phyloP scores from a whole-genome alignment of 331 rosid genomes.

The Erythrophleum ivorense region DNA sequence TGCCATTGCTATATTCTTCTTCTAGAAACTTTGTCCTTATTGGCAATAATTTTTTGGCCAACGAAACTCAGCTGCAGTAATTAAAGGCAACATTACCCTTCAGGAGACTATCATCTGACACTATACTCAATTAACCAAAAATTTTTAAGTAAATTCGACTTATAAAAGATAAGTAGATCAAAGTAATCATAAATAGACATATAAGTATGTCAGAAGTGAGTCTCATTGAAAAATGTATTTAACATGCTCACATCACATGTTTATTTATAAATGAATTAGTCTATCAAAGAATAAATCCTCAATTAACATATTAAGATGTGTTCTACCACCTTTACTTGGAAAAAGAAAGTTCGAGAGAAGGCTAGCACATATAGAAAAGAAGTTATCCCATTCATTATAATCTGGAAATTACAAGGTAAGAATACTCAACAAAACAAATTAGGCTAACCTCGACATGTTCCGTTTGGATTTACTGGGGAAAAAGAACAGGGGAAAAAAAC shows the following conservation, averaged over 20 bases:
- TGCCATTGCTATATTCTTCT: background rate
- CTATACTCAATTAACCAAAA: background rate
- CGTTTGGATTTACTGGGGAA: slow-evolving; percentile 19
- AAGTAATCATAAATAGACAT: background rate
- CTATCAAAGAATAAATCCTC: slow-evolving; percentile 5
- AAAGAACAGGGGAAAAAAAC: background rate
- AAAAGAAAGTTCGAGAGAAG: background rate
- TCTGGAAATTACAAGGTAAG: slow-evolving; percentile 42
- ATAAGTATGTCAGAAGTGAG: no score
- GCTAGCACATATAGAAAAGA: background rate
- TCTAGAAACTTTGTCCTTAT: background rate
- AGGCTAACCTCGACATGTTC: slow-evolving; percentile 21
- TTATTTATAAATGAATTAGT: background rate
- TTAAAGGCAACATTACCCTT: background rate
- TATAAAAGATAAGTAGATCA: background rate
- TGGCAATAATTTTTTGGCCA: background rate
- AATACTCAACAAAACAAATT: slow-evolving; percentile 36
- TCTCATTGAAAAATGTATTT: no score
- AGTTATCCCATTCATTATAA: slow-evolving; percentile 28
- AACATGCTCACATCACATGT: background rate
- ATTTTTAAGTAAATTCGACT: background rate
- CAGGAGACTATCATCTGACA: background rate
- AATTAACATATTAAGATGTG: background rate
- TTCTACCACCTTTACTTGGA: background rate
- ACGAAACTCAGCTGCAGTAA: background rate